Base-by-base conservation (phyloP, 2,329 filamentous ascomycete genomes). In the Rutstroemia sp. region DNA sequence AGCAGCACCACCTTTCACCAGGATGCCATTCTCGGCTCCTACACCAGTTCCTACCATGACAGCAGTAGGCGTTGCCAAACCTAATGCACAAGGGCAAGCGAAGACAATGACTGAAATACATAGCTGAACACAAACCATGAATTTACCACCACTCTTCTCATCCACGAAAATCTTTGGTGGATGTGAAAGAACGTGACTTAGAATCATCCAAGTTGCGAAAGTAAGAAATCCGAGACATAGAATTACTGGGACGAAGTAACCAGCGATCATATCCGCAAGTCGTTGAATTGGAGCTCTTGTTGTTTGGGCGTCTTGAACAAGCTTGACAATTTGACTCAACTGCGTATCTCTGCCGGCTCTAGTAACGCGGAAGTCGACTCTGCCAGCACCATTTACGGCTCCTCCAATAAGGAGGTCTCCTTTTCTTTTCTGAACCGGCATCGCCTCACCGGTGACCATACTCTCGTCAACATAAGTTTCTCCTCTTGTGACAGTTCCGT, bases 41-140 rank as follows among this genome's bases (percentile, higher is more conserved):
- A 96, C 85, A 58, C 94, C 94, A n/a, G 94, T 97, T 45, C 94
- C 94, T 30, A 99, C 94, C 94, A 99, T 97, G 69, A 99, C 92
- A 2, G 94, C 94, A 0, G 94, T 99, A 2, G 94, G 94, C 1
- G 94, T 97, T 23, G 91, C 92, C 17, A 99, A 80, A 56, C 94
- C 94, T n/a, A 99, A 82, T 1, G 94, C 94, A 69, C 94, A 99
- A 17, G 94, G 94, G 68, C 94, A 99, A 4, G 94, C 94, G 71
- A 99, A 96, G 19, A 97, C 94, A 68, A 99, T 95, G 63, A 99
- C 94, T 0, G 94, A 95, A 65, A 99, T 99, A 73, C 94, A 97
- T 16, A 99, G 84, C 75, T 97, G 95, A 61, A 97, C 77, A 69
- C 94, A 99, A 2, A 97, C 89, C 89, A 99, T 96, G 61, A 96